Percentiles rank a stretch among this genome's conserved stretches.
Evolutionary conservation across 208 protist species (phyloP).

Genomic region (Endotrypanum monterogeii): DNA sequence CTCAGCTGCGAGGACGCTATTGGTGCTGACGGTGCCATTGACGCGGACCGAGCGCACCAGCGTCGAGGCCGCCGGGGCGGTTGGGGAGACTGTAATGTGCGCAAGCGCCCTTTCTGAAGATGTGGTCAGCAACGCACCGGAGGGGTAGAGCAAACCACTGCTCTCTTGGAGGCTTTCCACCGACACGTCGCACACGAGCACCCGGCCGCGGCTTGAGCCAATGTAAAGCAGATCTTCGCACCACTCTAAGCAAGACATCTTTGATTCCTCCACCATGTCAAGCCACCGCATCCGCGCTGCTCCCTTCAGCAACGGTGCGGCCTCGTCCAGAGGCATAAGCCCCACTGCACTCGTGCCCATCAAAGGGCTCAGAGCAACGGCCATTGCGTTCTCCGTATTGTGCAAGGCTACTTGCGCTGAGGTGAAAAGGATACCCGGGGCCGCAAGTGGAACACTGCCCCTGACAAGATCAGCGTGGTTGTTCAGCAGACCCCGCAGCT

Average conservation of each 20-base stretch:
- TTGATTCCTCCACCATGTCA: conserved; percentile 45
- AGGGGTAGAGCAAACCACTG: conserved; percentile 29
- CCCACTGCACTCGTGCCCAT: conserved; percentile 57
- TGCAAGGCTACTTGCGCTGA: conserved; percentile 65
- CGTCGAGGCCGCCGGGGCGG: conserved; percentile 58
- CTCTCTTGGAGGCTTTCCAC: conserved; percentile 26
- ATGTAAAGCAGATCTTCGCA: conserved; percentile 62
- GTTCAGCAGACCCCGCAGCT: conserved; percentile 75
- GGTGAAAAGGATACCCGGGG: conserved; percentile 53
- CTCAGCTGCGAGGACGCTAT: conserved; percentile 42
- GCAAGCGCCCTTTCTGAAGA: conserved; percentile 39
- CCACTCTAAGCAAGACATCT: conserved; percentile 60
- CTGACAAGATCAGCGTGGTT: conserved; percentile 77
- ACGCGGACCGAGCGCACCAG: conserved; percentile 63
- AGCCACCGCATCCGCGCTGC: conserved; percentile 73
- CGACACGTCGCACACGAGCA: conserved; percentile 55
- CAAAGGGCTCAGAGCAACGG: conserved; percentile 64
- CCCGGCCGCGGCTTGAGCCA: conserved; percentile 67
- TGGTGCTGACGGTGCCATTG: conserved; percentile 41
- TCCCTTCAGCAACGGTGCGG: conserved; percentile 37
- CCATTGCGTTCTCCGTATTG: conserved; percentile 58
- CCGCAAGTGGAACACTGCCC: conserved; percentile 40
- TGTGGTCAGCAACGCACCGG: conserved; percentile 35
- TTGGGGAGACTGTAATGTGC: conserved; percentile 59
- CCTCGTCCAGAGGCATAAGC: conserved; percentile 48